A percentile compares a stretch with the other conserved stretches of the same genome.
Evolutionary conservation across 805 yeast species (phyloP).

Genomic region (Kluyveromyces starmeri): DNA sequence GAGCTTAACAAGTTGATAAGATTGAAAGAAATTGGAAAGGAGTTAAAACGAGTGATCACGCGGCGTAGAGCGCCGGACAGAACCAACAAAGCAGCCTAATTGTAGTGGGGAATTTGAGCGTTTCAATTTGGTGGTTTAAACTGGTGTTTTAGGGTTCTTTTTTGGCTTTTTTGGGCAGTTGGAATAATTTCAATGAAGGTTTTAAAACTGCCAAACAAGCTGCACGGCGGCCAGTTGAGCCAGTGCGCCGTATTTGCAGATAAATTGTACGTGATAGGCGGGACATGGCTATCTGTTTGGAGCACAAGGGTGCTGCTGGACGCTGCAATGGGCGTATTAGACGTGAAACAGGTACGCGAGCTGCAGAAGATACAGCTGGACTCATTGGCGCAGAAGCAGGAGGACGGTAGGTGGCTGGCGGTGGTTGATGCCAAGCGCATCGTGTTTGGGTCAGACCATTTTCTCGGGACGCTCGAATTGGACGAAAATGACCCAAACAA

Average conservation of each 20-base stretch:
- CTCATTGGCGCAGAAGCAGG: constrained; percentile 1
- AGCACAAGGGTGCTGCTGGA: constrained; percentile 17
- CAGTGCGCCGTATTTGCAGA: constrained; percentile 39
- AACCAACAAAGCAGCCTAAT: too few relatives aligned
- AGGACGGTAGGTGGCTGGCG: constrained; percentile 6
- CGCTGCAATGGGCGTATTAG: constrained; percentile 22
- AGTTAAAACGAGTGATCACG: too few relatives aligned
- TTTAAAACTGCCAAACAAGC: constrained; percentile 20
- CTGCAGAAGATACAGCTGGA: neutral
- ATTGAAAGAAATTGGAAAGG: too few relatives aligned
- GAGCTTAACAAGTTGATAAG: too few relatives aligned
- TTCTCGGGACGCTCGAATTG: constrained; percentile 15
- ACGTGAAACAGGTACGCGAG: constrained; percentile 6
- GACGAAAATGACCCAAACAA: neutral
- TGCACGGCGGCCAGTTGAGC: constrained; percentile 20
- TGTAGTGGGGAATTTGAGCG: too few relatives aligned
- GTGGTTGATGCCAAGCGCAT: constrained; percentile 10
- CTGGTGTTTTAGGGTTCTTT: too few relatives aligned
- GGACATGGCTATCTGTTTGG: constrained; percentile 23
- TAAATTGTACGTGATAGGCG: constrained; percentile 36
- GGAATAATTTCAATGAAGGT: too few relatives aligned
- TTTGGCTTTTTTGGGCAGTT: too few relatives aligned
- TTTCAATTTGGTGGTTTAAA: too few relatives aligned
- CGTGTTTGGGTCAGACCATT: constrained; percentile 20
- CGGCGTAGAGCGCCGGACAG: too few relatives aligned